Base-by-base conservation (phyloP, 805 yeast species). In the Metschnikowia matae region DNA sequence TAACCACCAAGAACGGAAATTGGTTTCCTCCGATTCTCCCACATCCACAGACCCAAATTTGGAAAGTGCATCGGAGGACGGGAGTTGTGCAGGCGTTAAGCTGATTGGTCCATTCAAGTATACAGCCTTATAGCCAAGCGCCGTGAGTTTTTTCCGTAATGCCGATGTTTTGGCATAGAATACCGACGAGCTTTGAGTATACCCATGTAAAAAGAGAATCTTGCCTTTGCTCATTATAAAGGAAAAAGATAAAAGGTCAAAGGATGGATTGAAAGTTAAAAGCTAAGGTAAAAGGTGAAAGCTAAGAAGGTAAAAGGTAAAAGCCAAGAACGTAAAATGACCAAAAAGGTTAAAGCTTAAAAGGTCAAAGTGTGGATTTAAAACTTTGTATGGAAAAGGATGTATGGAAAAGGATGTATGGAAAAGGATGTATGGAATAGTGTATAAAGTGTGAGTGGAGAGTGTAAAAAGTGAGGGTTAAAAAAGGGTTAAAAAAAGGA, bases 131-230 rank as follows among this genome's bases (percentile, higher is more conserved):
- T 84, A 81, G 43, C 88, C 83, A 33, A 80, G 73, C 49, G 80
- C 75, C 61, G 80, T 77, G 52, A 94, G 70, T 40, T 83, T 78
- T 61, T 94, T 92, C 55, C 98, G 77, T 26, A 92, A 77, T 2
- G 96, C 97, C 1, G 96, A 84, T 0, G 97, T 84, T 66, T 94
- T 92, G 58, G 86, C 88, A 48, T 95, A 85, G 69, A 92, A 92
- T 13, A 85, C 77, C 39, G 85, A 77, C 6, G 92, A 92, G 54
- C 84, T 85, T 73, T 92, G 96, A 14, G 91, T 82, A 67, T 84
- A 90, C 0, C 99, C 98, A 57, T 92, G 99, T 29, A 94, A 71
- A 67, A 94, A 92, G n/a, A 92, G 73, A 26, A 92, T 75, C 58
- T 83, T 83, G 11, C 74, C 78, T 41, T 65, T 68, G 23, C 6